Conservation (phyloP, 352 stramenopile species). For the Globisporangium spiculum region DNA sequence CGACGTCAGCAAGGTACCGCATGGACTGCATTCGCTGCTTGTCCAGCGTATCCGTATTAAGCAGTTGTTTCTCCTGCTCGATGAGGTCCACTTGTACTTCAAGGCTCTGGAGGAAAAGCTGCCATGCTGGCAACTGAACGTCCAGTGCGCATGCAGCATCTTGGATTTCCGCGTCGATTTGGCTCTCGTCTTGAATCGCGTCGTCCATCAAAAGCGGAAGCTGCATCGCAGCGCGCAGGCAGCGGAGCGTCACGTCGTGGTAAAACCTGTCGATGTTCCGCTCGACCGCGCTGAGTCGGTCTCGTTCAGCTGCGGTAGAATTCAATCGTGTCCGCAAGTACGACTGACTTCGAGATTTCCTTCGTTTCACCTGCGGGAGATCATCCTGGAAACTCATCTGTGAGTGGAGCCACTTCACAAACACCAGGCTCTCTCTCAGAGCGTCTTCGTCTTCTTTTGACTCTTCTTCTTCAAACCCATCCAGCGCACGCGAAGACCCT, state of each 20-base stretch:
- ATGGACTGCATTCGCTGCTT: constrained; percentile 55
- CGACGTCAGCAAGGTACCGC: constrained; percentile 45
- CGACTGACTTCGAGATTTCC: constrained; percentile 37
- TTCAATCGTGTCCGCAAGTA: constrained; percentile 37
- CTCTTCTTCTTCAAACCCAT: constrained; percentile 29
- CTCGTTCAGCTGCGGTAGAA: constrained; percentile 27
- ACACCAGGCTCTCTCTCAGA: constrained; percentile 26
- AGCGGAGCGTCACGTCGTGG: constrained; percentile 45
- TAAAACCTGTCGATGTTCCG: constrained; percentile 54
- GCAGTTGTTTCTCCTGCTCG: constrained; percentile 35
- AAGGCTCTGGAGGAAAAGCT: constrained; percentile 55
- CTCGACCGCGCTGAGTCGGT: constrained; percentile 33
- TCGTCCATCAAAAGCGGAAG: constrained; percentile 51
- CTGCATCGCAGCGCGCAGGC: constrained; percentile 39
- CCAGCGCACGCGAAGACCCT: constrained; percentile 14
- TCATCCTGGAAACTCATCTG: constrained; percentile 56
- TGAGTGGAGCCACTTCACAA: constrained; percentile 47
- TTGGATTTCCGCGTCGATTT: constrained; percentile 51
- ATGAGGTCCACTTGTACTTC: constrained; percentile 60
- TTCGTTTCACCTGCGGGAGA: constrained; percentile 33
- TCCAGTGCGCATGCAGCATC: constrained; percentile 39
- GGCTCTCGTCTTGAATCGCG: constrained; percentile 38
- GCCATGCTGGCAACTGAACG: constrained; percentile 44
- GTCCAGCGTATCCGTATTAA: constrained; percentile 33
- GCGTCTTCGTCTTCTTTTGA: constrained; percentile 35